These are phyloP conservation scores for Solanum commersonii DNA, from an alignment of 257 asterid genomes.

Conservation along the genomic window DNA sequence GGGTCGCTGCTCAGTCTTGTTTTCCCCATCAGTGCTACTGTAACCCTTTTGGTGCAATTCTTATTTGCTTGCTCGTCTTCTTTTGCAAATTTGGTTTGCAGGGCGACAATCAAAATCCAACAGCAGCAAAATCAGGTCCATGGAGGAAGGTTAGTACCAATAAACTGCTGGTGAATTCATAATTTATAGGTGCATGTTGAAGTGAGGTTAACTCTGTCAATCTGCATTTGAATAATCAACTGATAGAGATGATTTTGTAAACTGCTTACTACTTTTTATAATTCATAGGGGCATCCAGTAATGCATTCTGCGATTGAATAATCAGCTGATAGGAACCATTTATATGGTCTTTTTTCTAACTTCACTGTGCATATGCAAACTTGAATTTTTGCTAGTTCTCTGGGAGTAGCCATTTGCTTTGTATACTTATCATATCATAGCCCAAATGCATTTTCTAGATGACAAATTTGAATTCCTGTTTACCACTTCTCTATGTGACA, in stretches of 20 bases:
- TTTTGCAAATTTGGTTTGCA: slow-evolving; percentile 20
- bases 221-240: neutral
- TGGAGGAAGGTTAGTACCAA: slow-evolving; percentile 86
- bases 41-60: neutral
- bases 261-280: neutral
- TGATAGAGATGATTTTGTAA: neutral
- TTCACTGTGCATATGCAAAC: neutral
- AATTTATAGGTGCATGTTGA: neutral
- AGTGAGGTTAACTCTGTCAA: neutral
- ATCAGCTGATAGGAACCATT: neutral
- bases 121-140: slow-evolving; percentile 84
- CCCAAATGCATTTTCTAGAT: neutral
- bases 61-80: neutral
- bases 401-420: neutral
- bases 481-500: neutral
- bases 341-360: neutral
- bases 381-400: neutral
- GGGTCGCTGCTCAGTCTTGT: neutral
- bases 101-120: slow-evolving; percentile 58
- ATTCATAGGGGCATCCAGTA: neutral
- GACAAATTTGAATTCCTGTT: neutral
- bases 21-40: neutral
- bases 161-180: neutral
- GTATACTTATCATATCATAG: neutral
- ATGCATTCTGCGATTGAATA: neutral